Evolutionary conservation across 345 rosid genomes (phyloP).

Genomic region (Murraya paniculata): DNA sequence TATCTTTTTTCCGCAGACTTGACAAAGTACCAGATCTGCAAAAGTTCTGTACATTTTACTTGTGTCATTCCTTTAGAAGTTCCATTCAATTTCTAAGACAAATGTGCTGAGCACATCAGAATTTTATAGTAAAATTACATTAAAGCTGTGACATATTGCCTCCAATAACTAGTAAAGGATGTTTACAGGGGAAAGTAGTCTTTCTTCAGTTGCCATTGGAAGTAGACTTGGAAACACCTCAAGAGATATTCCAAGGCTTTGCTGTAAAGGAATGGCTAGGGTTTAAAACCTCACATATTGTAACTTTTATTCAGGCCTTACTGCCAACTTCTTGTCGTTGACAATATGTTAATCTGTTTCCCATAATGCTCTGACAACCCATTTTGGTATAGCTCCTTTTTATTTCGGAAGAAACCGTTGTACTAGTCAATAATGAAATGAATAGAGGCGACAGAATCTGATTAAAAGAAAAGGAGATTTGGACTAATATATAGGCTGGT

Average conservation of each 20-base stretch:
- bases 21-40: neutral
- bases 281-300: neutral
- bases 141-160: too few species aligned
- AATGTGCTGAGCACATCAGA: neutral
- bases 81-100: neutral
- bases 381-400: neutral
- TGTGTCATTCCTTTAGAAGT: neutral
- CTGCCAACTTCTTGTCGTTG: neutral
- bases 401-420: neutral
- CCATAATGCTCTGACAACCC: neutral
- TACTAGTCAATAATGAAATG: neutral
- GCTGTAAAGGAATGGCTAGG: neutral
- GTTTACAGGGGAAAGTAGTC: neutral
- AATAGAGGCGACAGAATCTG: neutral
- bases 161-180: neutral
- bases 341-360: neutral
- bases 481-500: constrained; percentile 18
- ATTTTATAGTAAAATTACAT: neutral
- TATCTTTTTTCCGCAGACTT: neutral
- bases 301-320: neutral
- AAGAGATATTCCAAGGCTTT: neutral
- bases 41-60: neutral
- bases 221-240: neutral
- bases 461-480: neutral
- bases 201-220: neutral